phyloP scores from a whole-genome alignment of 179 eudicot genomes.

The Beta macrorhiza region DNA sequence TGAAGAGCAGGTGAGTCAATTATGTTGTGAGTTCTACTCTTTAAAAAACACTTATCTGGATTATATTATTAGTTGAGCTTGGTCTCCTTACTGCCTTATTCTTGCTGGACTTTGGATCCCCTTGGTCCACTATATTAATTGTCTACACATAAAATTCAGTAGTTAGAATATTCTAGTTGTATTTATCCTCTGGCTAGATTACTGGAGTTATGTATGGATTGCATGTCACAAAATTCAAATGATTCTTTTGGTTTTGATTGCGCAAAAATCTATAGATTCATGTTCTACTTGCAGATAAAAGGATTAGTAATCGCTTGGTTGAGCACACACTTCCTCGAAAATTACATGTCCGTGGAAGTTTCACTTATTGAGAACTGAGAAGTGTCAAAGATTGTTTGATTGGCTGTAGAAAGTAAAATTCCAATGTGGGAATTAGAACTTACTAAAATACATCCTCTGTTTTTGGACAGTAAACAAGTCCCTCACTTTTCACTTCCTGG shows the following conservation, averaged over 20 bases:
- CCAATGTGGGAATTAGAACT: too few relatives aligned
- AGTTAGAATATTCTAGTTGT: slow-evolving; percentile 23
- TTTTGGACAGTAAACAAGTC: too few relatives aligned
- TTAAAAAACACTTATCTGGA: slow-evolving; percentile 4
- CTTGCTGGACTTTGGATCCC: slow-evolving; percentile 18
- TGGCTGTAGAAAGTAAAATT: too few relatives aligned
- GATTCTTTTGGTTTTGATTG: slow-evolving; percentile 2
- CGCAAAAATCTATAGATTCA: not conserved
- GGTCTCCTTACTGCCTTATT: slow-evolving; percentile 19
- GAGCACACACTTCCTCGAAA: too few relatives aligned
- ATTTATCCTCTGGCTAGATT: slow-evolving; percentile 18
- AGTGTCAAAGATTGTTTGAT: too few relatives aligned
- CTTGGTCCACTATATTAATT: slow-evolving; percentile 28
- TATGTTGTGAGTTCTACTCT: slow-evolving; percentile 20
- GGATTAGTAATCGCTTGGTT: not conserved
- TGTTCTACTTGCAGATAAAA: not conserved
- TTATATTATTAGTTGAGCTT: slow-evolving; percentile 20
- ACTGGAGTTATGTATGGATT: not conserved
- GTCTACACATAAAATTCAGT: slow-evolving; percentile 2
- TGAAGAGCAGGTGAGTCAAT: slow-evolving; percentile 34
- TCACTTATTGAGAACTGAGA: too few relatives aligned
- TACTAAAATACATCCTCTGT: too few relatives aligned
- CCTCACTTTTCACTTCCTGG: too few relatives aligned
- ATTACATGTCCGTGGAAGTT: too few relatives aligned
- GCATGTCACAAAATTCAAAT: not conserved